phyloP scores from a whole-genome alignment of 257 asterid species.

The Galeopsis tetrahit region DNA sequence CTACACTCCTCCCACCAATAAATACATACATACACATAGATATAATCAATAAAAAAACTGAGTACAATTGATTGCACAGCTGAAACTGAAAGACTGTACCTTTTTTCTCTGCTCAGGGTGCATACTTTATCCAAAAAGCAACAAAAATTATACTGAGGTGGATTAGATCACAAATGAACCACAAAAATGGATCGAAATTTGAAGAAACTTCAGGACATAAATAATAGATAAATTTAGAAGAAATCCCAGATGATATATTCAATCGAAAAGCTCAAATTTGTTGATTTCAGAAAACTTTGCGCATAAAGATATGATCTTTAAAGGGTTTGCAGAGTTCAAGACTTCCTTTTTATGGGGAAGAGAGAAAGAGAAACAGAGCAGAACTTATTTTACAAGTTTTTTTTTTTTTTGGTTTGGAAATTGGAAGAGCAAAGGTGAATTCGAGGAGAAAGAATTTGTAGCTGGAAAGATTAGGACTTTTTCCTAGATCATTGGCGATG shows the following conservation, averaged over 20 bases:
- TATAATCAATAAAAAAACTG: background rate
- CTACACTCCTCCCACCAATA: background rate
- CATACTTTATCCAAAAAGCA: conserved; percentile 64
- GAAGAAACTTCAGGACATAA: conserved; percentile 28
- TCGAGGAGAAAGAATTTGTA: conserved; percentile 26
- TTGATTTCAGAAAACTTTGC: background rate
- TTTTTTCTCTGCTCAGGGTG: conserved; percentile 81
- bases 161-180: conserved; percentile 42
- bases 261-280: conserved; percentile 35
- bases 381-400: background rate
- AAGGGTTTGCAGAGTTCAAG: conserved; percentile 35
- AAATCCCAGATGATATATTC: conserved; percentile 39
- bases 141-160: conserved; percentile 19
- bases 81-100: conserved; percentile 42
- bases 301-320: conserved; percentile 27
- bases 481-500: conserved; percentile 46
- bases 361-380: background rate
- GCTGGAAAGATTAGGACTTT: conserved; percentile 37
- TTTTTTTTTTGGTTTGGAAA: too few relatives aligned
- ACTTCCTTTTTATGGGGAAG: conserved; percentile 4
- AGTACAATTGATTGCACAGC: conserved; percentile 9
- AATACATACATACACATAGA: background rate
- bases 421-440: too few relatives aligned
- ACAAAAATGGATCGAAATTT: conserved; percentile 40
- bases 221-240: conserved; percentile 6